Conservation (phyloP, 2,329 filamentous ascomycete genomes). For the Exophiala oligosperma region DNA sequence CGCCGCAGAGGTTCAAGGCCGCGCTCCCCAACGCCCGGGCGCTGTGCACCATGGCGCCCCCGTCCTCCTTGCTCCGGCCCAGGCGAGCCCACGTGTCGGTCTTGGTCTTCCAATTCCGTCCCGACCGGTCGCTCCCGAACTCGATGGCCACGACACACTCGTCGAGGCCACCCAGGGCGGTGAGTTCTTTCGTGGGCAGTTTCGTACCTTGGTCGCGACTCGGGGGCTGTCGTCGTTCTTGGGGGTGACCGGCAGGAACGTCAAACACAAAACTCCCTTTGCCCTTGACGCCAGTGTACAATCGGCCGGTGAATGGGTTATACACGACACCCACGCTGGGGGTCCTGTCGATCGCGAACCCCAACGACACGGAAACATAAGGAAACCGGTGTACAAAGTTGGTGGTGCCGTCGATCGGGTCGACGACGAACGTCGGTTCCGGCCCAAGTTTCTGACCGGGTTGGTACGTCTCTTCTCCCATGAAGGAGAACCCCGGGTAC, state of each 20-base stretch:
- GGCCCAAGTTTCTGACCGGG: slow-evolving; percentile 52
- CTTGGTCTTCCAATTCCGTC: slow-evolving; percentile 59
- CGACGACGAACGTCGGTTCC: slow-evolving; percentile 61
- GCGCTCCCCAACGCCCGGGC: slow-evolving; percentile 58
- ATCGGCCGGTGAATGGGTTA: slow-evolving; percentile 58
- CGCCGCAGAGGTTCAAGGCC: slow-evolving; percentile 62
- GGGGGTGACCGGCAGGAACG: slow-evolving; percentile 8
- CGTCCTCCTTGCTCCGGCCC: slow-evolving; percentile 50
- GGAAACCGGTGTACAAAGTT: slow-evolving; percentile 65
- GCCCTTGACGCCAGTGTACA: slow-evolving; percentile 59
- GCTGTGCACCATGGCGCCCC: slow-evolving; percentile 63
- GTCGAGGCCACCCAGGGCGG: slow-evolving; percentile 50
- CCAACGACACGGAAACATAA: slow-evolving; percentile 60
- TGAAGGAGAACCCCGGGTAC: slow-evolving; percentile 54
- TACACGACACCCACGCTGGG: slow-evolving; percentile 61
- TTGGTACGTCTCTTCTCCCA: slow-evolving; percentile 62
- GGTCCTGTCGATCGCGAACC: slow-evolving; percentile 51
- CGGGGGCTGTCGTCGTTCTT: background rate
- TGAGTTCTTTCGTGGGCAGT: slow-evolving; percentile 49
- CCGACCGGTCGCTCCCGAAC: slow-evolving; percentile 60
- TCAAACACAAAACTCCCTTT: slow-evolving; percentile 51
- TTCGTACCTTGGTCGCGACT: slow-evolving; percentile 13
- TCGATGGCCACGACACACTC: slow-evolving; percentile 59
- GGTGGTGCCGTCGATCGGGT: slow-evolving; percentile 65
- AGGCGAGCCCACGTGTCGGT: slow-evolving; percentile 53